Conservation (phyloP, 2,329 filamentous ascomycete species). For the Chlorencoelia australis region DNA sequence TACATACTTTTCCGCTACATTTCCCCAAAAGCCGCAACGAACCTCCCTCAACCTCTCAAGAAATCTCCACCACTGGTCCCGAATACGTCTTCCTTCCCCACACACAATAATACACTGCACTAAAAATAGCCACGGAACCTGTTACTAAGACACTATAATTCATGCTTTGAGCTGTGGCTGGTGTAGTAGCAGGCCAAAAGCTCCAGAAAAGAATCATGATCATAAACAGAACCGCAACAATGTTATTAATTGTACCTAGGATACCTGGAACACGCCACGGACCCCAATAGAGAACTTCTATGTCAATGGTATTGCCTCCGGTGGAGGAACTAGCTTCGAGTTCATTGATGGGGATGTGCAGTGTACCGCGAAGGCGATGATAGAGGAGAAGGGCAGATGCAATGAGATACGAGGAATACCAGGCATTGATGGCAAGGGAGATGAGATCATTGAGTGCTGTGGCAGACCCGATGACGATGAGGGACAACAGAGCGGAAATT, state of each 20-base stretch:
- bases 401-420: slow-evolving; percentile 41
- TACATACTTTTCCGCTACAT: too few species aligned
- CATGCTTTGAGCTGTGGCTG: not conserved
- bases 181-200: slow-evolving; percentile 2
- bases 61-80: not conserved
- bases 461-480: slow-evolving; percentile 40
- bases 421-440: slow-evolving; percentile 37
- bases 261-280: slow-evolving; percentile 1
- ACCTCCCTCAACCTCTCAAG: too few species aligned
- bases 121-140: not conserved
- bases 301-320: not conserved
- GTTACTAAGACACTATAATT: slow-evolving; percentile 5
- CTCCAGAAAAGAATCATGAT: slow-evolving; percentile 3
- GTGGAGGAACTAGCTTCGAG: not conserved
- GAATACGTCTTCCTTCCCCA: not conserved
- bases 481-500: slow-evolving; percentile 15
- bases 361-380: slow-evolving; percentile 22
- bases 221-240: slow-evolving; percentile 4
- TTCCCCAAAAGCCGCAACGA: too few species aligned
- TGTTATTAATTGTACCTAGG: slow-evolving; percentile 4
- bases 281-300: slow-evolving; percentile 1
- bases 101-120: not conserved
- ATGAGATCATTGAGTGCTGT: slow-evolving; percentile 43
- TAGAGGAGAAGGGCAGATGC: slow-evolving; percentile 28
- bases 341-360: not conserved